Conservation (phyloP, 1,139 yeast genomes). For the Blastobotrys ciferrii region DNA sequence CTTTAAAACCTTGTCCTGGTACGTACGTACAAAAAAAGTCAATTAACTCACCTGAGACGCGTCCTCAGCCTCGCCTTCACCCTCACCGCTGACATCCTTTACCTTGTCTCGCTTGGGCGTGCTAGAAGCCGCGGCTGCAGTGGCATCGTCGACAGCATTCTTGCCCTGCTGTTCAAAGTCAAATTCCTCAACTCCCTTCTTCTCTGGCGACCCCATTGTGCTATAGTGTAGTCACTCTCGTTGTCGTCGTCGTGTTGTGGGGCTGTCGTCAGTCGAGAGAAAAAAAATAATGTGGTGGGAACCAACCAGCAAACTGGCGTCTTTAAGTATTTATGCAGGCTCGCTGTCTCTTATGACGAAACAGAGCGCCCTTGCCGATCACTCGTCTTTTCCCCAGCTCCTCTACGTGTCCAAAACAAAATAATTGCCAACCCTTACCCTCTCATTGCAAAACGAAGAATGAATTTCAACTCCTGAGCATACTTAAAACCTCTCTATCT, state of each 20-base stretch:
- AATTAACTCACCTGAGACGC: neutral
- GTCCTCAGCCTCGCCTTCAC: neutral
- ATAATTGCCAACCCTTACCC: neutral
- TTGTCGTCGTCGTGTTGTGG: neutral
- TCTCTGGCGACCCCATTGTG: neutral
- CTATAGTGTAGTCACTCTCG: neutral
- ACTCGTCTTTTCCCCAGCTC: conserved; percentile 1
- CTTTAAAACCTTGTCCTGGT: neutral
- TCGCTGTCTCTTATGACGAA: neutral
- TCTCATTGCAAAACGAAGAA: too few species aligned
- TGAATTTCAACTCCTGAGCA: too few species aligned
- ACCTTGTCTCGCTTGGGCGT: conserved; percentile 3
- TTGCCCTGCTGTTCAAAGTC: conserved; percentile 4
- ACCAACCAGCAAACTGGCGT: neutral
- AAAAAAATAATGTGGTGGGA: conserved; percentile 2
- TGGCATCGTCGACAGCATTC: neutral
- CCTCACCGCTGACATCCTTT: neutral
- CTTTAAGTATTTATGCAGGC: neutral
- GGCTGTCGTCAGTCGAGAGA: neutral
- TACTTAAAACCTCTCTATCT: too few species aligned
- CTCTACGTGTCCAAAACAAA: neutral
- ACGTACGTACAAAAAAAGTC: neutral
- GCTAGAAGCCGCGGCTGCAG: neutral
- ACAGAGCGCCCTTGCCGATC: conserved; percentile 4
- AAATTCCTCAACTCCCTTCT: conserved; percentile 4